A percentile compares a stretch with the other conserved stretches of the same genome.
These are phyloP conservation scores for Melanopsichium pennsylvanicum DNA, from an alignment of 1,284 basidiomycete species.

Conservation along the genomic window DNA sequence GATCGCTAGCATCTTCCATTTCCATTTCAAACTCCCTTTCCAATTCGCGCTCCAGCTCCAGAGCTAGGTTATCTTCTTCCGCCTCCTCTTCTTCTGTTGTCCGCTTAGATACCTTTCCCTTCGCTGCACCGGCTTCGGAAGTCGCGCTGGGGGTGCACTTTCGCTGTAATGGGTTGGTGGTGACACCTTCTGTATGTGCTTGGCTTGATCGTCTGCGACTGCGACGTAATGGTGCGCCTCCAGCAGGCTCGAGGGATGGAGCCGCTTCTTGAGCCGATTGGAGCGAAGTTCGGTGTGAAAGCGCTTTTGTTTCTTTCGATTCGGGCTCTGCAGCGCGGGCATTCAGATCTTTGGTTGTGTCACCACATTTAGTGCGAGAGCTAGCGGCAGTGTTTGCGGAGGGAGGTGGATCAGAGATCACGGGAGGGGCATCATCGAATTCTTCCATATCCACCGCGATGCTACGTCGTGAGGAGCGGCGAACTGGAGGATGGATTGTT, in stretches of 20 bases:
- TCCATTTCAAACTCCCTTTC: constrained; percentile 35
- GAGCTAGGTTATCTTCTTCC: constrained; percentile 36
- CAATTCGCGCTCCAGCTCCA: constrained; percentile 35
- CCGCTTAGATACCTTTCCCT: not conserved
- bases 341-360: too few relatives aligned
- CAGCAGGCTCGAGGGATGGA: constrained; percentile 1
- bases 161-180: not conserved
- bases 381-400: too few relatives aligned
- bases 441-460: constrained; percentile 35
- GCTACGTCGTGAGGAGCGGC: constrained; percentile 26
- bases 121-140: not conserved
- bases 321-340: not conserved
- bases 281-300: too few relatives aligned
- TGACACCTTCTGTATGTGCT: constrained; percentile 6
- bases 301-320: constrained; percentile 3
- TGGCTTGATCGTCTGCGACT: constrained; percentile 31
- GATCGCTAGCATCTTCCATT: constrained; percentile 7
- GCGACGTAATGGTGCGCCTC: constrained; percentile 15
- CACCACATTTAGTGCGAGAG: too few relatives aligned
- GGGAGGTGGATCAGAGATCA: too few relatives aligned
- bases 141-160: not conserved
- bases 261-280: not conserved
- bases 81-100: constrained; percentile 2
- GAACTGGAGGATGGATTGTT: constrained; percentile 2
- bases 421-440: constrained; percentile 13